These are phyloP conservation scores for Coemansia sp. DNA, from an alignment of 192 early-diverging fungal genomes.

Conservation along the genomic window DNA sequence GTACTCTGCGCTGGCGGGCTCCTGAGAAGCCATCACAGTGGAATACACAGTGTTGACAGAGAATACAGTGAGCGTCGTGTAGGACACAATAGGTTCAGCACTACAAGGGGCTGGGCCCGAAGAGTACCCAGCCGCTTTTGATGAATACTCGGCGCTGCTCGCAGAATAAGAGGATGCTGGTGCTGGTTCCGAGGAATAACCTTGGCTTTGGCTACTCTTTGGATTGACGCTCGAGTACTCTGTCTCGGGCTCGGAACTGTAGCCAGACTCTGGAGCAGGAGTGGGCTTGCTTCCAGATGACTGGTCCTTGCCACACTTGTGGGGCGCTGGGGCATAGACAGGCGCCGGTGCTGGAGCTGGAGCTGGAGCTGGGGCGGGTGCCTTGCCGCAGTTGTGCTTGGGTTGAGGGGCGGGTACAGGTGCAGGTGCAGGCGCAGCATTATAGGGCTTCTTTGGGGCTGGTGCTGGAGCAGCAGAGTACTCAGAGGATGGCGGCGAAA, in stretches of 20 bases:
- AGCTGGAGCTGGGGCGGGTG: neutral
- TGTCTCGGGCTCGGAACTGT: neutral
- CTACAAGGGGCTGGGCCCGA: conserved; percentile 9
- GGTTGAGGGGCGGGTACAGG: conserved; percentile 11
- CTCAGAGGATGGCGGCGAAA: neutral
- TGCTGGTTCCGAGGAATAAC: neutral
- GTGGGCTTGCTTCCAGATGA: conserved; percentile 13
- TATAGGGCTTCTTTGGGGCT: conserved; percentile 13
- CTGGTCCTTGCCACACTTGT: conserved; percentile 7
- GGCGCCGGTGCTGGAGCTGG: neutral
- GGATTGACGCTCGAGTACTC: neutral
- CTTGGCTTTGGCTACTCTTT: neutral
- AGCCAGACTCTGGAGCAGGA: conserved; percentile 5
- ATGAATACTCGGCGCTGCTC: neutral
- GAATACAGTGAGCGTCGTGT: conserved; percentile 19
- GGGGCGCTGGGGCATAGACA: neutral
- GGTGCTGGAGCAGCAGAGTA: conserved; percentile 14
- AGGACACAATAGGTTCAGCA: conserved; percentile 13
- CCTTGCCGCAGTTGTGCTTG: neutral
- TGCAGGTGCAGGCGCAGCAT: conserved; percentile 7
- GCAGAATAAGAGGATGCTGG: neutral
- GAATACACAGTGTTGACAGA: conserved; percentile 37
- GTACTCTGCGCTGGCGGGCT: neutral
- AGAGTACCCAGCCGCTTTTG: neutral
- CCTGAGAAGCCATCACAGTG: neutral